phyloP scores from a whole-genome alignment of 1,139 yeast species.

The Saccharomyces hybrid region DNA sequence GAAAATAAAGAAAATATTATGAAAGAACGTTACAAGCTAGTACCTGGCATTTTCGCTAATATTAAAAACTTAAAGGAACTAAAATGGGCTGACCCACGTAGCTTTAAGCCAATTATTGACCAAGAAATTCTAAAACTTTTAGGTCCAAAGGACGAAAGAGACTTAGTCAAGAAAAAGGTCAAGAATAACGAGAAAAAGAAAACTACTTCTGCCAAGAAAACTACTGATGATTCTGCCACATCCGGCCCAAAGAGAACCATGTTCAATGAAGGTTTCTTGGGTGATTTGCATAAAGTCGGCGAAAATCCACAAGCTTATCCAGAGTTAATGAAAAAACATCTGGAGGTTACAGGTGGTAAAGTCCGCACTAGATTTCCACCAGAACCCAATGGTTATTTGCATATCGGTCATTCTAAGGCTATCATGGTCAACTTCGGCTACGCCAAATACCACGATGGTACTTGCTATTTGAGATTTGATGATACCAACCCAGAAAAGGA shows the following conservation, averaged over 20 bases:
- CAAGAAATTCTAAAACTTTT: slow-evolving; percentile 56
- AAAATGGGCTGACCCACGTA: slow-evolving; percentile 87
- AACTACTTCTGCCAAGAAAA: slow-evolving; percentile 22
- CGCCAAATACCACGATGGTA: slow-evolving; percentile 78
- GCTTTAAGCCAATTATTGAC: slow-evolving; percentile 83
- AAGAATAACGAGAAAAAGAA: slow-evolving; percentile 38
- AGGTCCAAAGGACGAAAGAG: slow-evolving; percentile 97
- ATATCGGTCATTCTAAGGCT: slow-evolving; percentile 97
- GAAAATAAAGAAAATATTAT: slow-evolving; percentile 51
- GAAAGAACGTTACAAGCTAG: slow-evolving; percentile 65
- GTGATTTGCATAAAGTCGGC: slow-evolving; percentile 91
- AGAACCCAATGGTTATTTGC: slow-evolving; percentile 94
- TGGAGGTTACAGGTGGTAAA: slow-evolving; percentile 66
- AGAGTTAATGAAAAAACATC: slow-evolving; percentile 73
- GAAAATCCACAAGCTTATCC: slow-evolving; percentile 88
- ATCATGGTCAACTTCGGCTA: slow-evolving; percentile 94
- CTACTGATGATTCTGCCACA: slow-evolving; percentile 29
- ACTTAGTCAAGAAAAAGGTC: slow-evolving; percentile 72
- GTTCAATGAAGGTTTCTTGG: slow-evolving; percentile 94
- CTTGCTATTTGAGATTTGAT: slow-evolving; percentile 86
- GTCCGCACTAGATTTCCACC: slow-evolving; percentile 97
- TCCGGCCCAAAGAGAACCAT: slow-evolving; percentile 52
- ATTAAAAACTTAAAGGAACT: slow-evolving; percentile 65
- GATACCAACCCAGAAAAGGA: slow-evolving; percentile 99
- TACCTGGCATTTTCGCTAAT: slow-evolving; percentile 70